phyloP scores from a whole-genome alignment of 495 filamentous ascomycete genomes.

The Sordaria brevicollis region DNA sequence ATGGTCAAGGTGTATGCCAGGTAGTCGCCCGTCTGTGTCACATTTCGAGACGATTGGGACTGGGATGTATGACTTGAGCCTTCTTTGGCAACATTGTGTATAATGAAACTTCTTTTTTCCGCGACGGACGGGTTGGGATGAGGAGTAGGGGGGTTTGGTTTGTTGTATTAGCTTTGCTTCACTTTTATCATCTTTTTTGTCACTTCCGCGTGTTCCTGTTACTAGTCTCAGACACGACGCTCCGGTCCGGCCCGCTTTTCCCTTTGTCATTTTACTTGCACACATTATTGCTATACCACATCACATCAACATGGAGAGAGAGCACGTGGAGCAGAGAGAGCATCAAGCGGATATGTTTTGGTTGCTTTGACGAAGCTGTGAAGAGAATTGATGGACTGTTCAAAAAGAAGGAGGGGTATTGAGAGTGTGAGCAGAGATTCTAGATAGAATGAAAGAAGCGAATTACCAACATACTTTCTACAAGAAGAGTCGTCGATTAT shows the following conservation, averaged over 20 bases:
- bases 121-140: neutral
- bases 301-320: neutral
- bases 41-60: neutral
- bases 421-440: neutral
- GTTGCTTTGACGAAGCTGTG: neutral
- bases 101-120: neutral
- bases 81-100: neutral
- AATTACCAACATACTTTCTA: neutral
- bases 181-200: neutral
- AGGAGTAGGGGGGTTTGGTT: neutral
- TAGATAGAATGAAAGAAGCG: neutral
- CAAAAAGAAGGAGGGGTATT: neutral
- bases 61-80: neutral
- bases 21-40: slow-evolving; percentile 3
- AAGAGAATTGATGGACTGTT: neutral
- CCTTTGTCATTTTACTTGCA: neutral
- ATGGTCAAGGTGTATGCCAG: slow-evolving; percentile 89
- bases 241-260: neutral
- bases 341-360: neutral
- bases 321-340: neutral
- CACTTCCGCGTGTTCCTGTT: neutral
- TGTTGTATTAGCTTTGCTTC: neutral
- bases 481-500: neutral
- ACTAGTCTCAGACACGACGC: neutral
- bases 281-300: neutral